phyloP scores from a whole-genome alignment of 2,329 filamentous ascomycete species.

The Verticillium zaregamsianum region DNA sequence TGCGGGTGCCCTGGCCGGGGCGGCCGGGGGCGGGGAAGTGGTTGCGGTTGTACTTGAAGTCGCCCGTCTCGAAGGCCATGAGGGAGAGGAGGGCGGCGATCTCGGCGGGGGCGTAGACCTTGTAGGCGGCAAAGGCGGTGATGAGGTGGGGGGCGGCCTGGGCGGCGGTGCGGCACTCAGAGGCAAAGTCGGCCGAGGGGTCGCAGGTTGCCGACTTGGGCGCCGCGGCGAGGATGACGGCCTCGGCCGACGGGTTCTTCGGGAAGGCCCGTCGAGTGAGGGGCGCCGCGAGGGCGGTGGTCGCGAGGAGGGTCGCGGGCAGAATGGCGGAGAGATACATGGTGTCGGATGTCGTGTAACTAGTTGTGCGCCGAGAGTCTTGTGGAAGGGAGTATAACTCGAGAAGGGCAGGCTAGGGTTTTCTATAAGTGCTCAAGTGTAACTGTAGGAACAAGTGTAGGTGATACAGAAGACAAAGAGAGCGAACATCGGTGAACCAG shows the following conservation, averaged over 20 bases:
- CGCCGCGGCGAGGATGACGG: conserved; percentile 49
- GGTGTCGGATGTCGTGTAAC: conserved; percentile 12
- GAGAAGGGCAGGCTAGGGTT: not conserved
- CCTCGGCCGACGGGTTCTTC: conserved; percentile 6
- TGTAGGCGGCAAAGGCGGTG: conserved; percentile 52
- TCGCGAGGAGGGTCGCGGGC: conserved; percentile 19
- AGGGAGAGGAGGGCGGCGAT: conserved; percentile 68
- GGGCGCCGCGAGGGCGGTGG: conserved; percentile 19
- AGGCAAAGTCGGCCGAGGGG: conserved; percentile 33
- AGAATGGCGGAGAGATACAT: conserved; percentile 23
- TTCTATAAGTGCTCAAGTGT: not conserved
- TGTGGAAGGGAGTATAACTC: not conserved
- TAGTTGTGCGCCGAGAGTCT: not conserved
- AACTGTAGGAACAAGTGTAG: not conserved
- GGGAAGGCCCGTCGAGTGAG: conserved; percentile 3
- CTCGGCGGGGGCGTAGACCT: conserved; percentile 48
- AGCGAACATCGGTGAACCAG: not conserved
- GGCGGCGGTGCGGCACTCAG: conserved; percentile 63
- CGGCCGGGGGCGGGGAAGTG: conserved; percentile 36
- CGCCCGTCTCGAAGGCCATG: conserved; percentile 66
- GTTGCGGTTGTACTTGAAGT: conserved; percentile 71
- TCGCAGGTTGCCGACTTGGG: conserved; percentile 52
- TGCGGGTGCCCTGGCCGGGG: conserved; percentile 66
- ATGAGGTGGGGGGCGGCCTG: conserved; percentile 56
- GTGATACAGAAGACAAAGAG: not conserved